Evolutionary conservation across 2,329 filamentous ascomycete species (phyloP).

Genomic region (Epicoccum nigrum): DNA sequence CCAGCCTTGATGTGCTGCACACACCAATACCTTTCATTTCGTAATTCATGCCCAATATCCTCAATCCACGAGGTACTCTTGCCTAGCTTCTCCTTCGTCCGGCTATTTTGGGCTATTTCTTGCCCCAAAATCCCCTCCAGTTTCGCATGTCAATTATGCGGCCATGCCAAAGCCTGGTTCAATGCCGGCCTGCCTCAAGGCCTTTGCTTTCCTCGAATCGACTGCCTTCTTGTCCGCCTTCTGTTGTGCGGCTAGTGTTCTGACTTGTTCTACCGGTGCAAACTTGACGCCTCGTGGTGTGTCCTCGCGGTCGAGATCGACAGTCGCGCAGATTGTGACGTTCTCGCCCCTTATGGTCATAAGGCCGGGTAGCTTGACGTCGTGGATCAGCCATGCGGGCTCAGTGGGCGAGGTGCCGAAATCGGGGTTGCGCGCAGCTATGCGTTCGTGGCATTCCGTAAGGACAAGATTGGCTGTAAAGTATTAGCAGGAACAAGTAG

Average conservation of each 20-base stretch:
- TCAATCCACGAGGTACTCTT: not conserved
- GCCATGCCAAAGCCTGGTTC: slow-evolving; percentile 74
- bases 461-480: slow-evolving; percentile 86
- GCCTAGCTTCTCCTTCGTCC: not conserved
- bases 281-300: slow-evolving; percentile 75
- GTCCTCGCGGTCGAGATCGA: slow-evolving; percentile 96
- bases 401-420: slow-evolving; percentile 27
- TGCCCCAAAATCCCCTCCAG: not conserved
- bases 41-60: slow-evolving; percentile 6
- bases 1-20: slow-evolving; percentile 3
- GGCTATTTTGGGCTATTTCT: not conserved
- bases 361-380: slow-evolving; percentile 81
- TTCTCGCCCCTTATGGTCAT: slow-evolving; percentile 96
- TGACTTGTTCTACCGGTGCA: slow-evolving; percentile 72
- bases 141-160: slow-evolving; percentile 3
- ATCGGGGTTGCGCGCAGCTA: slow-evolving; percentile 68
- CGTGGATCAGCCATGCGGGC: slow-evolving; percentile 71
- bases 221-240: slow-evolving; percentile 72
- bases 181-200: slow-evolving; percentile 57
- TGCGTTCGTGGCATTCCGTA: slow-evolving; percentile 87
- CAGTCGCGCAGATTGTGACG: slow-evolving; percentile 92
- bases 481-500: slow-evolving; percentile 15
- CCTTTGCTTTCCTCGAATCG: slow-evolving; percentile 67
- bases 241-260: slow-evolving; percentile 73
- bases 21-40: slow-evolving; percentile 8